A percentile compares a stretch with the other conserved stretches of the same genome.
phyloP scores from a whole-genome alignment of 208 protist genomes.

The Wallacemonas sp. region DNA sequence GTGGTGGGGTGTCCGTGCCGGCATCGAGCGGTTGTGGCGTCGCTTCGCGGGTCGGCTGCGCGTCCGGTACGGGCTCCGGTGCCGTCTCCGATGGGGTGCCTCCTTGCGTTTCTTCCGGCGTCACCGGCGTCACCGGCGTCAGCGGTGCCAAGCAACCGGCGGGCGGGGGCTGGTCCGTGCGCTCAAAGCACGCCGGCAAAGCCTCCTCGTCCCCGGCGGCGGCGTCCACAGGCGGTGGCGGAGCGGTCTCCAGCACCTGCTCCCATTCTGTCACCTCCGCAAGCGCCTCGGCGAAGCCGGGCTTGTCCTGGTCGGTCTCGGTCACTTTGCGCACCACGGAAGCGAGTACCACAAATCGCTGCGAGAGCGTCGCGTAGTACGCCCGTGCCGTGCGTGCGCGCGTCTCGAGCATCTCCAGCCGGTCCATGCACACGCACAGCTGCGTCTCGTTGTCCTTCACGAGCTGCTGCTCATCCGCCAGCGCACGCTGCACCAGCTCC shows the following conservation, averaged over 20 bases:
- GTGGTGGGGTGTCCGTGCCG: too few relatives aligned
- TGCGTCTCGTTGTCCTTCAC: constrained; percentile 33
- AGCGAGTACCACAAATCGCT: constrained; percentile 40
- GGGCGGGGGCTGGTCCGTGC: constrained; percentile 5
- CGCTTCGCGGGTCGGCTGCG: too few relatives aligned
- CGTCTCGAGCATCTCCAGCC: constrained; percentile 29
- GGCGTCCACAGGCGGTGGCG: background rate
- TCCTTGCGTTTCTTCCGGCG: too few relatives aligned
- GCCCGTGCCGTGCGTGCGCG: constrained; percentile 18
- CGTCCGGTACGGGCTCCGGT: too few relatives aligned
- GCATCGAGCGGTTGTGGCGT: too few relatives aligned
- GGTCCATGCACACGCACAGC: constrained; percentile 42
- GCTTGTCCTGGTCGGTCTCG: constrained; percentile 14
- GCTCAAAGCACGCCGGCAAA: background rate
- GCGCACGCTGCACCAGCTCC: constrained; percentile 25
- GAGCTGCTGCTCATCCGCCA: constrained; percentile 34
- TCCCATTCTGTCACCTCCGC: constrained; percentile 23
- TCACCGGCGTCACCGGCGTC: background rate
- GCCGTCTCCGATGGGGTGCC: too few relatives aligned
- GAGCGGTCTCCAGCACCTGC: constrained; percentile 5
- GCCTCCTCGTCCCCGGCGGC: background rate
- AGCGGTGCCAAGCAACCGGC: background rate
- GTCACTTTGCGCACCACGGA: constrained; percentile 49
- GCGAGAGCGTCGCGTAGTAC: constrained; percentile 47
- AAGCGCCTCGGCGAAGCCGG: constrained; percentile 20